Conservation (phyloP, 148 eudicot genomes). For the Amaranthus cruentus region DNA sequence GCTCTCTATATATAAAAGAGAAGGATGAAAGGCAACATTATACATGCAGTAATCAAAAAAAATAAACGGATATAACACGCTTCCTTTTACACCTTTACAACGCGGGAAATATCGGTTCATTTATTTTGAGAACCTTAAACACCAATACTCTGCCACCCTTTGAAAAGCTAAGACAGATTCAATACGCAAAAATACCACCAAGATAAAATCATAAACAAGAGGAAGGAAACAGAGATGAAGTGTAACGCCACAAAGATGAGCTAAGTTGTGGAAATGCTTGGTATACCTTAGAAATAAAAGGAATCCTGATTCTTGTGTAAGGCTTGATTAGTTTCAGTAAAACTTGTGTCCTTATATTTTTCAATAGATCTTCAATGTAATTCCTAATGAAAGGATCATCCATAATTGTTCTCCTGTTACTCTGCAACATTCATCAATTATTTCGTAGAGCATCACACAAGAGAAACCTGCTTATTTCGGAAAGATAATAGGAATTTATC, state of each 20-base stretch:
- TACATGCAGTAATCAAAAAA: too few relatives aligned
- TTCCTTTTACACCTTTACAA: too few relatives aligned
- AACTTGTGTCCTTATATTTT: conserved; percentile 94
- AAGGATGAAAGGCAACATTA: not conserved
- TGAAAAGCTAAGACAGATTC: too few relatives aligned
- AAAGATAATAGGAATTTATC: not conserved
- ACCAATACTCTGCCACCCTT: too few relatives aligned
- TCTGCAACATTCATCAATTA: conserved; percentile 38
- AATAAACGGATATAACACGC: too few relatives aligned
- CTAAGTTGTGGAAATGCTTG: not conserved
- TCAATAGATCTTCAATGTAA: conserved; percentile 92
- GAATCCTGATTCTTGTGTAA: conserved; percentile 92
- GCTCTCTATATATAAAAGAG: not conserved
- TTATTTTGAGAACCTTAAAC: too few relatives aligned
- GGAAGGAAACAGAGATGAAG: not conserved
- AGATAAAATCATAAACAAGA: conserved; percentile 10
- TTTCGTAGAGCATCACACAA: conserved; percentile 15
- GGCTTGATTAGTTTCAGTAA: conserved; percentile 97
- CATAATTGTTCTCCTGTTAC: conserved; percentile 92
- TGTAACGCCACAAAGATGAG: not conserved
- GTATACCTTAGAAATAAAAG: conserved; percentile 87
- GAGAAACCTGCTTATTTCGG: not conserved
- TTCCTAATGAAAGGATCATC: conserved; percentile 91
- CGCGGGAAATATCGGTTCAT: too few relatives aligned
- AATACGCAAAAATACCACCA: not conserved